These are phyloP conservation scores for Alternaria viburni DNA, from an alignment of 2,329 filamentous ascomycete genomes.

Conservation along the genomic window DNA sequence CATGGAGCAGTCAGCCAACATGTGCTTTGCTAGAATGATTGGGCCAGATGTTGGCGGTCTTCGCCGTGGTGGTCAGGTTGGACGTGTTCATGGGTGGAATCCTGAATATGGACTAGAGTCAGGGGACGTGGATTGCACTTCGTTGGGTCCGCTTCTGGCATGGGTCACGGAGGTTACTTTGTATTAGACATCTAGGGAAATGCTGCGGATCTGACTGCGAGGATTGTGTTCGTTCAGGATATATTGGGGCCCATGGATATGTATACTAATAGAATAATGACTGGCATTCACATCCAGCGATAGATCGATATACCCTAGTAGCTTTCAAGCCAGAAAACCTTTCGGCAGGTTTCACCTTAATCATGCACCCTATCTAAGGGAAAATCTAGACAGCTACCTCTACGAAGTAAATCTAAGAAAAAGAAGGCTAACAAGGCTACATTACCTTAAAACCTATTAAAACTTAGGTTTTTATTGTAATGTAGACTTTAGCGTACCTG, in stretches of 20 bases:
- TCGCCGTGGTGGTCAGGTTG: not conserved
- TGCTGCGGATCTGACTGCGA: not conserved
- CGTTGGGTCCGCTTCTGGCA: not conserved
- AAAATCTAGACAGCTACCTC: too few species aligned
- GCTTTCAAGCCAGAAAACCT: not conserved
- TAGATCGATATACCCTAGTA: not conserved
- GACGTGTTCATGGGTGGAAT: not conserved
- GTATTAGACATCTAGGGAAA: not conserved
- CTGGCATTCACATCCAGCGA: not conserved
- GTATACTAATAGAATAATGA: not conserved
- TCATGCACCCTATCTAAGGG: too few species aligned
- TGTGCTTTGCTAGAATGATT: not conserved
- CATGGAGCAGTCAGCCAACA: not conserved
- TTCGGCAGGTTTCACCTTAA: not conserved
- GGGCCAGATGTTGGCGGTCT: not conserved
- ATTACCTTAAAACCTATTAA: too few species aligned
- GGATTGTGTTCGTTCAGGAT: not conserved
- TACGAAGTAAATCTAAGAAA: too few species aligned
- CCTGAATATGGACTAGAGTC: not conserved
- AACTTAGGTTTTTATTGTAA: too few species aligned
- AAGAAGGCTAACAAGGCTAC: too few species aligned
- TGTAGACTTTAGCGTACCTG: too few species aligned
- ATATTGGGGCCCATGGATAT: not conserved
- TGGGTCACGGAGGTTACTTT: not conserved
- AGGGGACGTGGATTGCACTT: not conserved